Base-by-base conservation (phyloP, 352 stramenopile species). In the Phytopythium cucurbitacearum region DNA sequence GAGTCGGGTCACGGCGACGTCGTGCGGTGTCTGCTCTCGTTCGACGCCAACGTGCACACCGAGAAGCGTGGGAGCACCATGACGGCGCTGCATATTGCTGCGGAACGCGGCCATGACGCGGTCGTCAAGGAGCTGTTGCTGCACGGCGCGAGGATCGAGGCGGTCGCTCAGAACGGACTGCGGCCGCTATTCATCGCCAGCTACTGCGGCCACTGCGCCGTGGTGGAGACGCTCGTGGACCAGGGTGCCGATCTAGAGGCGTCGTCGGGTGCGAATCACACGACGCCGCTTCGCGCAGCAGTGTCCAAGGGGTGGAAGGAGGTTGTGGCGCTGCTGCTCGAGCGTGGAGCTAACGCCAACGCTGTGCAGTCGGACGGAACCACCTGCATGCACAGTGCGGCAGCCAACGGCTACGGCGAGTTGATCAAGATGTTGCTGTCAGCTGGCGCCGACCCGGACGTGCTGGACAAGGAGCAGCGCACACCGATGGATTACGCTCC, bases 81-180 rank as follows among this genome's bases (percentile, higher is more conserved):
- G 60, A 84, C 68, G 5, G 63, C 73, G 11, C 56, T 87, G 44
- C 75, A 84, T 40, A 82, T 87, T 51, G 76, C 76, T 10, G 69
- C 71, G 0, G 73, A 87, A 48, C 67, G 69, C 7, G 73, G 76
- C 3, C 71, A 82, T 39, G 51, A 48, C 0, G 69, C 47, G 3
- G 72, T 87, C 8, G 69, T 67, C 9, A 58, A 57, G 7, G 65
- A 78, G 56, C 57, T 87, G 10, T 41, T 83, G 33, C 57, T 44
- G 13, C 65, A 80, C 21, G 71, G 66, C n/a, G 71, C 73, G 6
- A 60, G 59, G 49, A 63, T 80, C 32, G 72, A 83, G 60, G 69
- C 64, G 2, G 54, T 65, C n/a, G 60, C 69, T 3, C 69, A 73
- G 12, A 76, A 80, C 40, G 48, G 36, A 5, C 53, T 83, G 40